Conservation (phyloP, 2,329 filamentous ascomycete genomes). For the Colletotrichum gigasporum region DNA sequence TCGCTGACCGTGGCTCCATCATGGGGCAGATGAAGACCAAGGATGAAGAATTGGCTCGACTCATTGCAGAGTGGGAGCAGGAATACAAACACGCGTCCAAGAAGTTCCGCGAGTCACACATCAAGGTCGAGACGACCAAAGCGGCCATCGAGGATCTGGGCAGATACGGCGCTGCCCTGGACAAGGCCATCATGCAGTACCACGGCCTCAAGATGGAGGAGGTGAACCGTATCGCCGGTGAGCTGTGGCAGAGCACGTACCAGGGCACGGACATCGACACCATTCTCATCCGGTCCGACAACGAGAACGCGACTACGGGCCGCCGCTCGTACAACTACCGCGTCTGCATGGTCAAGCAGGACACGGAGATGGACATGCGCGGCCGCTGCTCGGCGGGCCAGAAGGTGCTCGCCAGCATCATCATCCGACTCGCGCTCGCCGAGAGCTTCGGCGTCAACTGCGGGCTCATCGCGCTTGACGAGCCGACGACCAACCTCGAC, state of each 20-base stretch:
- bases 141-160: conserved; percentile 91
- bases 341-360: conserved; percentile 96
- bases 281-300: conserved; percentile 93
- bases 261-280: conserved; percentile 97
- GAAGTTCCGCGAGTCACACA: conserved; percentile 87
- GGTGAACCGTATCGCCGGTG: conserved; percentile 92
- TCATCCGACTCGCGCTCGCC: conserved; percentile 94
- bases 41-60: conserved; percentile 78
- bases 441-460: conserved; percentile 98
- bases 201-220: conserved; percentile 98
- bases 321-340: conserved; percentile 96
- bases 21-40: conserved; percentile 85
- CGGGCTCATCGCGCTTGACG: conserved; percentile 94
- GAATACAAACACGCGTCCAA: conserved; percentile 85
- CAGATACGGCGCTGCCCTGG: conserved; percentile 83
- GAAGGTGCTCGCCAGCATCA: conserved; percentile 95
- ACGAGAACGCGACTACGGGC: conserved; percentile 72
- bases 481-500: conserved; percentile 97
- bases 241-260: conserved; percentile 97
- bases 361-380: conserved; percentile 99
- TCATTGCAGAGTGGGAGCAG: conserved; percentile 82
- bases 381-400: conserved; percentile 96
- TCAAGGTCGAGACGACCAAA: conserved; percentile 90
- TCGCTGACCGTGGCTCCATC: conserved; percentile 77
- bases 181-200: conserved; percentile 97